Evolutionary conservation across 176 grass and related monocot species (phyloP), one percentile per base, ranked within the genome.

Genomic region (Oryza brachyantha): DNA sequence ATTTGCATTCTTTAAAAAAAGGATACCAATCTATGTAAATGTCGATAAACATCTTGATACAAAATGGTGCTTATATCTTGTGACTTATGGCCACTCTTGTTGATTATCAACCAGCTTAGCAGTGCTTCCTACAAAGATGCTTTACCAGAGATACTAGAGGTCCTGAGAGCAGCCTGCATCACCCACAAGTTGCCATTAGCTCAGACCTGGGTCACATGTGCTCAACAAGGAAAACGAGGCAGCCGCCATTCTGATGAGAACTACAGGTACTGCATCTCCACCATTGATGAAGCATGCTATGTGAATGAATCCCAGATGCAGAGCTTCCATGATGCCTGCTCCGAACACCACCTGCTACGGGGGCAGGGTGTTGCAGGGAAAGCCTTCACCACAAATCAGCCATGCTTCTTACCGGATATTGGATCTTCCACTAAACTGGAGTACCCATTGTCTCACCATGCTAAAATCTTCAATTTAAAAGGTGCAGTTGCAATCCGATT

Each of bases 191-290:
- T 99, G 39, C 92, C 92, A 61, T 85, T 99, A 85, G 96, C 96
- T 59, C 96, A 99, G 77, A 95, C 92, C 73, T 99, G 96, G 96
- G 81, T 91, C 10, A 66, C 84, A 73, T 99, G 96, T 63, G 50
- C 66, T 80, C 92, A 95, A 73, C 96, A 99, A 93, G 92, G 72
- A 65, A 99, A 99, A 77, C 60, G 74, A 58, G 96, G 96, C 28
- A 93, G 86, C 57, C 96, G 96, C 11, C 96, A 99, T 66, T 85
- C 92, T 0, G 86, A 95, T 39, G 96, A 99, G 67, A 99, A 99
- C 90, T 93, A 88, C 66, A 27, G 21, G 22, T 72, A 91, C 46
- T 99, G 92, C 74, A 80, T 89, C 75, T 99, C 96, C 57, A 95
- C 96, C 60, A 78, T 86, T 16, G 92, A 99, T 22, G 68, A 68